Evolutionary conservation across 306 rosid genomes (phyloP).

Genomic region (Vachellia collinsii): DNA sequence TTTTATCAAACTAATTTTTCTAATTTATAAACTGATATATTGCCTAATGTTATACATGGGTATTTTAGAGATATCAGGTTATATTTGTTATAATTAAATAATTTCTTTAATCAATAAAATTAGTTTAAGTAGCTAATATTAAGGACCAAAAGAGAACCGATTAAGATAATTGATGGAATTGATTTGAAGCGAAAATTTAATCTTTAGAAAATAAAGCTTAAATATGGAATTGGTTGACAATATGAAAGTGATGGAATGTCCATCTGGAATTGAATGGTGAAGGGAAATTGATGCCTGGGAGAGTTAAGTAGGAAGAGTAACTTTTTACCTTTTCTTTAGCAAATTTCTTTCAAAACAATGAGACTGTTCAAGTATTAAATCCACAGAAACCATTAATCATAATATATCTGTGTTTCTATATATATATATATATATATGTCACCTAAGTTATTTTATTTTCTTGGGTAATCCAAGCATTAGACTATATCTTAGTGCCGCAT

Average conservation of each 20-base stretch:
- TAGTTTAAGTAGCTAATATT: too few species aligned
- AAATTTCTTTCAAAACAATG: neutral
- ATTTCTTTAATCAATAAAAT: too few species aligned
- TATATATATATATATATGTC: neutral
- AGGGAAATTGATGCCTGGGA: neutral
- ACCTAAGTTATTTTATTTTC: neutral
- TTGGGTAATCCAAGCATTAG: neutral
- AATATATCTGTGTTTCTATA: neutral
- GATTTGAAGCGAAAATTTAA: neutral
- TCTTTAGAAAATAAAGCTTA: neutral
- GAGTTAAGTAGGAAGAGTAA: neutral
- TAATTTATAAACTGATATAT: too few species aligned
- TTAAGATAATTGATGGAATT: neutral
- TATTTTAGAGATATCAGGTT: too few species aligned
- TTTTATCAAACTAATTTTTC: too few species aligned
- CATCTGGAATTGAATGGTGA: neutral
- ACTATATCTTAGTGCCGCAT: neutral
- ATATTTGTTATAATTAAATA: too few species aligned
- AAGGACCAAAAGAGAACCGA: neutral
- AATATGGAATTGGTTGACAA: neutral
- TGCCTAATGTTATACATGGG: too few species aligned
- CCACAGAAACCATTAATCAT: neutral
- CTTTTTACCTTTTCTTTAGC: neutral
- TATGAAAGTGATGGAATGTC: neutral
- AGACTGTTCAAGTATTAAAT: neutral